Evolutionary conservation across 495 filamentous ascomycete genomes (phyloP).

Genomic region (Friedmanniomyces simplex): DNA sequence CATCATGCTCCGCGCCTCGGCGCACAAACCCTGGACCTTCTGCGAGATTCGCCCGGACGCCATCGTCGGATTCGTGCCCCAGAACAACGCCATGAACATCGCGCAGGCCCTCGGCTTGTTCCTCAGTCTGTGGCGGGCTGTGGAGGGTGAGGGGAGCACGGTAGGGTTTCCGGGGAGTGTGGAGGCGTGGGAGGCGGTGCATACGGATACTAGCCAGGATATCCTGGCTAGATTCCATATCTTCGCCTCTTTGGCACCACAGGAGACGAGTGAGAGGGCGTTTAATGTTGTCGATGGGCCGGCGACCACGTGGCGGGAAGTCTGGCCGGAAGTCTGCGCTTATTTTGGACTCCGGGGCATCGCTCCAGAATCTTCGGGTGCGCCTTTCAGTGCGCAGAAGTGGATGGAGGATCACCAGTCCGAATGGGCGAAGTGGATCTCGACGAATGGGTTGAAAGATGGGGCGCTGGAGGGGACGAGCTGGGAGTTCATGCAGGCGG

Average conservation of each 20-base stretch:
- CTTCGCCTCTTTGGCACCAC: conserved; percentile 27
- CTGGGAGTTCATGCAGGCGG: conserved; percentile 13
- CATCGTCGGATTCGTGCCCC: conserved; percentile 38
- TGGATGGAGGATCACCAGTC: conserved; percentile 11
- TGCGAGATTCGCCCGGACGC: conserved; percentile 38
- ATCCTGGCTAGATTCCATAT: conserved; percentile 36
- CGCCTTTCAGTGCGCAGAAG: conserved; percentile 4
- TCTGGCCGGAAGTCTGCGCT: conserved; percentile 31
- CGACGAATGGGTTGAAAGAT: conserved; percentile 5
- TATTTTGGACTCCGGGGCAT: conserved; percentile 34
- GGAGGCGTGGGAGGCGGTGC: conserved; percentile 21
- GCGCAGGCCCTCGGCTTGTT: conserved; percentile 35
- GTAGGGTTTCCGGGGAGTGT: conserved; percentile 33
- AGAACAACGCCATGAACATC: conserved; percentile 35
- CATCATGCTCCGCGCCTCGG: conserved; percentile 27
- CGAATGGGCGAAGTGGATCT: conserved; percentile 7
- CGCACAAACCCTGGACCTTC: conserved; percentile 36
- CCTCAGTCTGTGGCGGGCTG: conserved; percentile 30
- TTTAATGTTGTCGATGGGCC: conserved; percentile 34
- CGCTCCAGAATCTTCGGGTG: background rate
- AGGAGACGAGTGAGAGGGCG: conserved; percentile 17
- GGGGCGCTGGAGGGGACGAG: conserved; percentile 5
- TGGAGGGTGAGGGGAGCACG: conserved; percentile 25
- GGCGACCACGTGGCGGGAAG: conserved; percentile 26
- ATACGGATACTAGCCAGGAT: conserved; percentile 34